Evolutionary conservation across 2,329 filamentous ascomycete genomes (phyloP).

Genomic region (Fusarium avenaceum): DNA sequence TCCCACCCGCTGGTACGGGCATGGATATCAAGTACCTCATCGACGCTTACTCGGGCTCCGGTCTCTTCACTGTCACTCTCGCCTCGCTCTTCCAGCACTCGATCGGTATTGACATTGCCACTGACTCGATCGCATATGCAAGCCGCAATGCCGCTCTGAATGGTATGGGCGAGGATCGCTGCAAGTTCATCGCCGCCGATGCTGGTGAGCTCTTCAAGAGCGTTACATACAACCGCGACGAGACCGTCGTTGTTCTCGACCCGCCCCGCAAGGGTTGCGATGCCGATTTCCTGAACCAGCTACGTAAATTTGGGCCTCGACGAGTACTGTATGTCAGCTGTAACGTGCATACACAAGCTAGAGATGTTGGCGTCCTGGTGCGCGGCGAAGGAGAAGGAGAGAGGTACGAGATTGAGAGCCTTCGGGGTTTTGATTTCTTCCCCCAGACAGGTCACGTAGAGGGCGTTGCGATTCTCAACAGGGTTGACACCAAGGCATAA

Average conservation of each 20-base stretch:
- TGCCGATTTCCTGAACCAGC: conserved; percentile 82
- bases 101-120: conserved; percentile 91
- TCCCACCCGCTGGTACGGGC: conserved; percentile 62
- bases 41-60: conserved; percentile 97
- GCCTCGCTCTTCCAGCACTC: conserved; percentile 86
- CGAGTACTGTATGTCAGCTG: conserved; percentile 95
- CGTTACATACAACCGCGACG: conserved; percentile 78
- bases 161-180: conserved; percentile 74
- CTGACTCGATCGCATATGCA: conserved; percentile 82
- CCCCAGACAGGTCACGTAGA: conserved; percentile 84
- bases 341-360: conserved; percentile 96
- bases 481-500: conserved; percentile 57
- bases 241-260: conserved; percentile 95
- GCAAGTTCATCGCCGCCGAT: conserved; percentile 90
- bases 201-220: conserved; percentile 84
- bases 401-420: conserved; percentile 87
- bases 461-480: conserved; percentile 74
- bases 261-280: conserved; percentile 98
- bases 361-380: conserved; percentile 91
- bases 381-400: conserved; percentile 68
- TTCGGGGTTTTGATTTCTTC: conserved; percentile 97
- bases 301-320: conserved; percentile 81
- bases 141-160: conserved; percentile 84
- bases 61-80: conserved; percentile 96
- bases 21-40: conserved; percentile 83